Conservation (phyloP, 2,329 filamentous ascomycete genomes). For the Truncatella angustata region DNA sequence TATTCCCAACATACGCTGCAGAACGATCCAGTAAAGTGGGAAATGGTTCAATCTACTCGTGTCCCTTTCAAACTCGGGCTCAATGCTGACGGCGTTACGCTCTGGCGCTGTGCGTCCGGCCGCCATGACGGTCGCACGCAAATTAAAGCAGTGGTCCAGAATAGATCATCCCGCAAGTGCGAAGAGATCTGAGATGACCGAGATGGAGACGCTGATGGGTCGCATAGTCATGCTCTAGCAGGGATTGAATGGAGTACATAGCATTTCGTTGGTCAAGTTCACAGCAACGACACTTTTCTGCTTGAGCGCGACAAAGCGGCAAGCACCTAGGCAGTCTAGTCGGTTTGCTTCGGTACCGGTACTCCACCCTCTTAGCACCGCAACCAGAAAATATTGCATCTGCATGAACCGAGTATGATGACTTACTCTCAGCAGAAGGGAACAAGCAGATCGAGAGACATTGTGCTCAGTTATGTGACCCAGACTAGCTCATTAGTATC, state of each 20-base stretch:
- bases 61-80: not conserved
- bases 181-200: constrained; percentile 9
- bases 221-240: not conserved
- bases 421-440: too few species aligned
- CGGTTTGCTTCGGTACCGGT: not conserved
- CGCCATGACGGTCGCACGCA: not conserved
- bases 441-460: constrained; percentile 4
- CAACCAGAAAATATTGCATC: too few species aligned
- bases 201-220: not conserved
- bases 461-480: not conserved
- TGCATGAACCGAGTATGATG: too few species aligned
- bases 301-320: not conserved
- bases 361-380: too few species aligned
- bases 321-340: not conserved
- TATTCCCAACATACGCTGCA: too few species aligned
- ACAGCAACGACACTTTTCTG: not conserved
- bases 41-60: not conserved
- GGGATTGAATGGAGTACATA: too few species aligned
- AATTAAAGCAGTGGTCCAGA: constrained; percentile 7
- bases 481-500: not conserved
- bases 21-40: too few species aligned
- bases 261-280: not conserved
- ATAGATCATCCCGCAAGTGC: constrained; percentile 9
- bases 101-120: not conserved
- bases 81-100: constrained; percentile 4